These are phyloP conservation scores for Alternaria postmessia DNA, from an alignment of 2,329 filamentous ascomycete genomes.

Conservation along the genomic window DNA sequence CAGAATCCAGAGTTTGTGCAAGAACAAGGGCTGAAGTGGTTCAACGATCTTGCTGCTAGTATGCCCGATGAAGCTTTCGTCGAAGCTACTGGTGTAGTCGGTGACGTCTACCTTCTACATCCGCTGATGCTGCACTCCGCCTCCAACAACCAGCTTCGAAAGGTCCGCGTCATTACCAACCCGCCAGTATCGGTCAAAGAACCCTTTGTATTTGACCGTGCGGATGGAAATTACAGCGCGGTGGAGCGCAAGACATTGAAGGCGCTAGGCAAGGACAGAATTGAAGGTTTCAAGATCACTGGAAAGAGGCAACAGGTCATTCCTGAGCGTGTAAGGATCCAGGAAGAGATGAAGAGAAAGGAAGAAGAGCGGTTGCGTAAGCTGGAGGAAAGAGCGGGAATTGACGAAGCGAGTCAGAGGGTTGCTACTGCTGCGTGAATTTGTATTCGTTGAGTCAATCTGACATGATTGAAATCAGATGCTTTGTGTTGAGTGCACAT, in stretches of 20 bases:
- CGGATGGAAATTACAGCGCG: slow-evolving; percentile 61
- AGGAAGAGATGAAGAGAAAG: slow-evolving; percentile 60
- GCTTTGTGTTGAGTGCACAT: background rate
- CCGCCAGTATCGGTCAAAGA: slow-evolving; percentile 61
- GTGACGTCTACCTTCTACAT: slow-evolving; percentile 67
- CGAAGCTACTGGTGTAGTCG: slow-evolving; percentile 62
- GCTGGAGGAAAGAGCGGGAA: slow-evolving; percentile 28
- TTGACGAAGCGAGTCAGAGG: slow-evolving; percentile 9
- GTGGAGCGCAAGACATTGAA: slow-evolving; percentile 65
- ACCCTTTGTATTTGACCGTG: slow-evolving; percentile 63
- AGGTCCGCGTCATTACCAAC: slow-evolving; percentile 63
- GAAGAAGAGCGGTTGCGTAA: slow-evolving; percentile 58
- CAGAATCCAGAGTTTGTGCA: slow-evolving; percentile 56
- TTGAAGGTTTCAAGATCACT: slow-evolving; percentile 63
- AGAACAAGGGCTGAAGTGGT: slow-evolving; percentile 56
- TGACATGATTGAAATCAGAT: background rate
- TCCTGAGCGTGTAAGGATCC: slow-evolving; percentile 58
- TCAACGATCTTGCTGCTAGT: slow-evolving; percentile 51
- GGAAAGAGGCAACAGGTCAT: slow-evolving; percentile 60
- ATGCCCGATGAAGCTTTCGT: slow-evolving; percentile 57
- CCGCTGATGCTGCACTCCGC: slow-evolving; percentile 68
- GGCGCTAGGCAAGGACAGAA: slow-evolving; percentile 57
- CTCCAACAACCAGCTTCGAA: slow-evolving; percentile 58
- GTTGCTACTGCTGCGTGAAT: slow-evolving; percentile 9
- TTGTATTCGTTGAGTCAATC: background rate